Evolutionary conservation across 371 early-diverging fungal genomes (phyloP).

Genomic region (Mucor mucedo): DNA sequence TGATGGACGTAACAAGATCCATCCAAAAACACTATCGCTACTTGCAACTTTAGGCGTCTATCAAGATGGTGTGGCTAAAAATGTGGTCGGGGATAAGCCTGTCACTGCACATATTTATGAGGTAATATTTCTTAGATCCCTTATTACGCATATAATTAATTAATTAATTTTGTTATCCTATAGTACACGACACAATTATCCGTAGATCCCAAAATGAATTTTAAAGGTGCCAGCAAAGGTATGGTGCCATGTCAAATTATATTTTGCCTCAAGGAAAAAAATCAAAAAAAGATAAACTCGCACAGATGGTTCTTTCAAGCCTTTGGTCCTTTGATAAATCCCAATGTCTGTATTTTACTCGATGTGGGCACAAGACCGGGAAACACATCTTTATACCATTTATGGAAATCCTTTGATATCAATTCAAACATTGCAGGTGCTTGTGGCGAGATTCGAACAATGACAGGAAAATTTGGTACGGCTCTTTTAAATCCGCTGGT

Average conservation of each 20-base stretch:
- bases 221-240: slow-evolving; percentile 74
- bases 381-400: slow-evolving; percentile 86
- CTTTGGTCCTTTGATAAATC: slow-evolving; percentile 83
- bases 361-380: slow-evolving; percentile 96
- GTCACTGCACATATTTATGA: slow-evolving; percentile 87
- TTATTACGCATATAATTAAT: slow-evolving; percentile 14
- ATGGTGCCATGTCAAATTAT: slow-evolving; percentile 90
- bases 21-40: slow-evolving; percentile 72
- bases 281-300: slow-evolving; percentile 92
- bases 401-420: slow-evolving; percentile 93
- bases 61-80: slow-evolving; percentile 85
- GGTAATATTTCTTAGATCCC: slow-evolving; percentile 24
- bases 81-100: slow-evolving; percentile 60
- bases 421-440: slow-evolving; percentile 89
- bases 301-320: slow-evolving; percentile 98
- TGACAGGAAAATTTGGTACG: slow-evolving; percentile 72
- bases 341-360: slow-evolving; percentile 90
- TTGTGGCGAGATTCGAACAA: slow-evolving; percentile 95
- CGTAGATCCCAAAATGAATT: slow-evolving; percentile 75
- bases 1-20: slow-evolving; percentile 74
- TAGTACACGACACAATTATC: slow-evolving; percentile 88
- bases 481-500: slow-evolving; percentile 84
- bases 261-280: slow-evolving; percentile 93
- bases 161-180: slow-evolving; percentile 34
- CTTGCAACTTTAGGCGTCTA: slow-evolving; percentile 91